Evolutionary conservation across 116 monocot species (phyloP), one percentile per base, ranked within the genome.

Genomic region (Trichopus zeylanicus): DNA sequence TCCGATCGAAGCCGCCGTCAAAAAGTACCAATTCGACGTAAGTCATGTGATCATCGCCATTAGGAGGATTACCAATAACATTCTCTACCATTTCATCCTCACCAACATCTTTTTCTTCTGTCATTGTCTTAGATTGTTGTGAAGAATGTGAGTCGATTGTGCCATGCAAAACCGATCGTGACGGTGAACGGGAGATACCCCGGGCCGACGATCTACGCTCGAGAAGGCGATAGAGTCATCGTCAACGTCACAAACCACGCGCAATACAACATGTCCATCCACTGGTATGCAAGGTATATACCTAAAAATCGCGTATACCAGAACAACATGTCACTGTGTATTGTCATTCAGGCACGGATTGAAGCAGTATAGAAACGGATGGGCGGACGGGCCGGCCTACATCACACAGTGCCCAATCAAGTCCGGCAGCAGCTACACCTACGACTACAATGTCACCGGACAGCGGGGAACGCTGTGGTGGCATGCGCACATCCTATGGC

Each of bases 341-440:
- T n/a, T n/a, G n/a, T n/a, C n/a, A n/a, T n/a, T n/a, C 16, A 85
- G 85, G 86, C 86, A 86, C 51, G 86, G 86, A 25, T 19, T 86
- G 78, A 86, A 86, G 71, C 86, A 82, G 22, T 60, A 65, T 30
- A 59, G 86, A 25, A 82, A 86, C 26, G 82, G 82, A 29, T 86
- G 86, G 86, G 69, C 58, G 2, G 86, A 86, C n/a, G 85, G 85
- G 3, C 85, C 85, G 3, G 85, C 80, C 10, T 85, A 85, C 53
- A 65, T 85, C 2, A 80, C 85, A 0, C 86, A 86, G 47, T 86
- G 86, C 48, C 86, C 86, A 13, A 81, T 86, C 47, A 55, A 75
- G 60, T 78, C 49, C 2, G 86, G 78, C 30, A 26, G 51, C 21
- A 71, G 71, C 13, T 86, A 77, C 62, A 26, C 55, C 0, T 86